phyloP scores from a whole-genome alignment of 2,329 filamentous ascomycete species.

The Coniosporium tulheliwenetii region DNA sequence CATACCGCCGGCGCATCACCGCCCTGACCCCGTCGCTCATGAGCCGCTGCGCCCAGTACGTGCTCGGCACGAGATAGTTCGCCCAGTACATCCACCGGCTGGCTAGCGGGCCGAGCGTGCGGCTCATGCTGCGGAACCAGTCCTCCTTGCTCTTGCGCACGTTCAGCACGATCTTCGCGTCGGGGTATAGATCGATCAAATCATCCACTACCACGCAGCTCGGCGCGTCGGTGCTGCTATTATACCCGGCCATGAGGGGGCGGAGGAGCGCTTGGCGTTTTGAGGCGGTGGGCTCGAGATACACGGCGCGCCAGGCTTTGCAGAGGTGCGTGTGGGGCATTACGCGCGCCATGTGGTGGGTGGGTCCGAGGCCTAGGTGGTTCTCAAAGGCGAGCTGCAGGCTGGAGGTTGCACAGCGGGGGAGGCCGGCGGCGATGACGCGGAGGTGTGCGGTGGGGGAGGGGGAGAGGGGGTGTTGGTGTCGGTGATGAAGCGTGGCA shows the following conservation, averaged over 20 bases:
- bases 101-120: no score
- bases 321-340: not conserved
- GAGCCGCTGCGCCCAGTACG: no score
- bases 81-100: no score
- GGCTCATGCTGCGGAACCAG: not conserved
- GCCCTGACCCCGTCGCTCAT: no score
- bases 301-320: not conserved
- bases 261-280: constrained; percentile 1
- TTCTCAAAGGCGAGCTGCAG: constrained; percentile 2
- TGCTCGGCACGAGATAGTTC: no score
- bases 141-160: not conserved
- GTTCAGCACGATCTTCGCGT: constrained; percentile 2
- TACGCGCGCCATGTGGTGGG: constrained; percentile 1
- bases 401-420: constrained; percentile 1
- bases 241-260: constrained; percentile 1
- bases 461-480: no score
- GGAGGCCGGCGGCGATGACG: constrained; percentile 1
- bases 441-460: not conserved
- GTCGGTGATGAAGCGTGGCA: no score
- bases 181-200: constrained; percentile 2
- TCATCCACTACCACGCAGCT: not conserved
- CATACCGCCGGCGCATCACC: not conserved
- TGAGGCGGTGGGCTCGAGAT: not conserved
- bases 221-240: not conserved
- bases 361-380: not conserved